A percentile compares a stretch with the other conserved stretches of the same genome.
These are phyloP conservation scores for Truncatella angustata DNA, from an alignment of 2,329 filamentous ascomycete genomes.

Conservation along the genomic window DNA sequence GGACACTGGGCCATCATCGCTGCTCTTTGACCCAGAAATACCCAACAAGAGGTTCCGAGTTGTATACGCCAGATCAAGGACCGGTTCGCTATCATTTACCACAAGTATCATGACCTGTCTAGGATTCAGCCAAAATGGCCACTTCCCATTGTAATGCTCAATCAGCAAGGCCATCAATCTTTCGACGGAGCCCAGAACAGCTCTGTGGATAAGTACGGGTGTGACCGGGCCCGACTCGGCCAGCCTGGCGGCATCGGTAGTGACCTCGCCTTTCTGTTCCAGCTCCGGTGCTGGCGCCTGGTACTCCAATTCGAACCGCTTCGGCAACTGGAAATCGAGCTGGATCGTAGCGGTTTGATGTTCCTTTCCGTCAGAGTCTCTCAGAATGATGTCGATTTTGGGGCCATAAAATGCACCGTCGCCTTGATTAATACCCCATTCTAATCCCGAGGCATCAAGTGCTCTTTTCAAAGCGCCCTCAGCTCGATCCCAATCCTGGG, in stretches of 20 bases:
- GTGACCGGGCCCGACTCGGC: slow-evolving; percentile 57
- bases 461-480: slow-evolving; percentile 65
- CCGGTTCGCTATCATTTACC: slow-evolving; percentile 59
- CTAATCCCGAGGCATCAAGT: slow-evolving; percentile 60
- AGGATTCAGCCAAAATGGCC: slow-evolving; percentile 88
- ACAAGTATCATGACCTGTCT: slow-evolving; percentile 74
- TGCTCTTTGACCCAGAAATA: slow-evolving; percentile 24
- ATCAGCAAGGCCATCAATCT: slow-evolving; percentile 82
- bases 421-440: slow-evolving; percentile 74
- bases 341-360: slow-evolving; percentile 89
- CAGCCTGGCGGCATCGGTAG: slow-evolving; percentile 45
- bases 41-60: slow-evolving; percentile 52
- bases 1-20: slow-evolving; percentile 37
- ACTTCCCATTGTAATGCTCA: slow-evolving; percentile 76
- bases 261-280: slow-evolving; percentile 52
- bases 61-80: slow-evolving; percentile 48
- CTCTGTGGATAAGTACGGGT: slow-evolving; percentile 82
- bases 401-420: slow-evolving; percentile 91
- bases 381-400: slow-evolving; percentile 84
- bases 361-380: slow-evolving; percentile 78
- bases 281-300: slow-evolving; percentile 64
- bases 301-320: slow-evolving; percentile 77
- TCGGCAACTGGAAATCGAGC: slow-evolving; percentile 85
- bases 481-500: slow-evolving; percentile 65
- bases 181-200: slow-evolving; percentile 81